phyloP scores from a whole-genome alignment of 2,329 filamentous ascomycete genomes.

The Venturia asperata region DNA sequence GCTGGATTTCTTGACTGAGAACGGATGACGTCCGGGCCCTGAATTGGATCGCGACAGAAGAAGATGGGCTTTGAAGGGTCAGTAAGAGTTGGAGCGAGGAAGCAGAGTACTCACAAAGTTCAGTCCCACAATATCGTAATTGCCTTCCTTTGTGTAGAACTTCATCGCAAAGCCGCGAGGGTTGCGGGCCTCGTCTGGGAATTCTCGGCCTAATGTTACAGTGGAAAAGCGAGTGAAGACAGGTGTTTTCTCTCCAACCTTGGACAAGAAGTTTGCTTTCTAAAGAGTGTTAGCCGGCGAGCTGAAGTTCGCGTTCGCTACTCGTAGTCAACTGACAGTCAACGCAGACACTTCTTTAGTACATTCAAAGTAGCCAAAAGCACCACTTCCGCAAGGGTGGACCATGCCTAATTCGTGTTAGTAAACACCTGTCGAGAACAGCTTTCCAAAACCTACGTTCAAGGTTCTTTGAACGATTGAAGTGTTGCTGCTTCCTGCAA shows the following conservation, averaged over 20 bases:
- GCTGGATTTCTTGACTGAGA: constrained; percentile 41
- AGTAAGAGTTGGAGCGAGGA: constrained; percentile 22
- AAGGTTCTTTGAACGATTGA: constrained; percentile 50
- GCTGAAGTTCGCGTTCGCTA: not conserved
- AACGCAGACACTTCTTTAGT: constrained; percentile 34
- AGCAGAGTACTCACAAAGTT: constrained; percentile 30
- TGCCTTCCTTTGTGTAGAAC: constrained; percentile 44
- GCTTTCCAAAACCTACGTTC: constrained; percentile 29
- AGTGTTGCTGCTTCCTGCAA: constrained; percentile 44
- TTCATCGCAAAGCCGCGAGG: constrained; percentile 45
- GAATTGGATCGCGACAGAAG: constrained; percentile 44
- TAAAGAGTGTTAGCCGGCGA: constrained; percentile 15
- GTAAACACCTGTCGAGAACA: constrained; percentile 24
- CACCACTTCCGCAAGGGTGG: constrained; percentile 38
- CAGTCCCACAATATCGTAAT: constrained; percentile 44
- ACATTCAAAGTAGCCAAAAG: constrained; percentile 42
- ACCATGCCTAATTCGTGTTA: constrained; percentile 29
- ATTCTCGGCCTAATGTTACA: constrained; percentile 39
- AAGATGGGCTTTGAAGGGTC: constrained; percentile 36
- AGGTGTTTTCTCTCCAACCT: constrained; percentile 37
- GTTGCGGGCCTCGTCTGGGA: constrained; percentile 41
- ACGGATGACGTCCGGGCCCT: constrained; percentile 43
- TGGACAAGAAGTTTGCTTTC: constrained; percentile 38
- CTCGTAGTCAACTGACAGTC: constrained; percentile 24
- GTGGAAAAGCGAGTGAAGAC: constrained; percentile 42